Conservation (phyloP, 768 basidiomycete genomes). For the Pleurotus tuber-regium region DNA sequence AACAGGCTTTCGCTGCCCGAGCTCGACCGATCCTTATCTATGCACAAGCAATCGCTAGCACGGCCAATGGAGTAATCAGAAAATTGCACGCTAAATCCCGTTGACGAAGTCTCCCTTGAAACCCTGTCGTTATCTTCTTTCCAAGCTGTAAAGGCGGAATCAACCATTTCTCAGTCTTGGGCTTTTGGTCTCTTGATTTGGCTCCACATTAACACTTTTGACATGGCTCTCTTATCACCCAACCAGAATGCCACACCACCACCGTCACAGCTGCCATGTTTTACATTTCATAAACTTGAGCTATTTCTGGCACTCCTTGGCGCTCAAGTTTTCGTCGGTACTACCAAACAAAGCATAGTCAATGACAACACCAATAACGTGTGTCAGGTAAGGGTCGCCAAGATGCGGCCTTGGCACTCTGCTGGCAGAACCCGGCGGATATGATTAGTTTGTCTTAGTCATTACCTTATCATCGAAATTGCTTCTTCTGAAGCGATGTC, state of each 20-base stretch:
- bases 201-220: background rate
- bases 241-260: constrained; percentile 1
- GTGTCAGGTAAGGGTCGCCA: background rate
- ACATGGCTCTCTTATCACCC: constrained; percentile 5
- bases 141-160: constrained; percentile 7
- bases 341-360: background rate
- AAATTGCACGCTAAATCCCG: background rate
- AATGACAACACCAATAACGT: constrained; percentile 9
- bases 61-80: constrained; percentile 3
- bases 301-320: constrained; percentile 9
- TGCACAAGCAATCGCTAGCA: too few species aligned
- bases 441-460: constrained; percentile 1
- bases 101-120: too few species aligned
- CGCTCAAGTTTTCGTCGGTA: constrained; percentile 1
- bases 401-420: constrained; percentile 2
- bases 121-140: background rate
- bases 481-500: constrained; percentile 6
- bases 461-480: constrained; percentile 7
- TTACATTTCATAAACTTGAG: background rate
- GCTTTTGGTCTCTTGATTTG: constrained; percentile 6
- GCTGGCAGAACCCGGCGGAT: constrained; percentile 4
- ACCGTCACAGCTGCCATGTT: background rate
- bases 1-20: too few species aligned
- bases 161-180: background rate
- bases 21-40: too few species aligned